Percentiles rank a stretch among this genome's conserved stretches.
Evolutionary conservation across 805 yeast species (phyloP).

Genomic region (Candida pini): DNA sequence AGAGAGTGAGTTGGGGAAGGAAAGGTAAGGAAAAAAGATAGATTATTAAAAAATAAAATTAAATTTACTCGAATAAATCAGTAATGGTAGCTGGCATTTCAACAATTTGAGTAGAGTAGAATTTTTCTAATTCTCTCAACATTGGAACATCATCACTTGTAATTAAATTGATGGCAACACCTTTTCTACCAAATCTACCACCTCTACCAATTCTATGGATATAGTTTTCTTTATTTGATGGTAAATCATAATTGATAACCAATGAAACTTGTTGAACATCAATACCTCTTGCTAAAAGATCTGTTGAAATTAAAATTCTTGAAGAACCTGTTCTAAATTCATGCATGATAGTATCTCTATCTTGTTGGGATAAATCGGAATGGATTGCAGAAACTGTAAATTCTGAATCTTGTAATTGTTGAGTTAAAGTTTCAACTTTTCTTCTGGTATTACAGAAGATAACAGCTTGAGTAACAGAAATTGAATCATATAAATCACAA

Average conservation of each 20-base stretch:
- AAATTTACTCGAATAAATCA: conserved; percentile 34
- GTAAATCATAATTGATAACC: conserved; percentile 93
- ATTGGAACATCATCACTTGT: conserved; percentile 71
- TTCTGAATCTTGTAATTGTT: conserved; percentile 68
- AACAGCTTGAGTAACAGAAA: conserved; percentile 95
- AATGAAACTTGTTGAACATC: conserved; percentile 97
- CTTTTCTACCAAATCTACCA: conserved; percentile 98
- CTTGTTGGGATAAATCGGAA: conserved; percentile 94
- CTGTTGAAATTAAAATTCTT: conserved; percentile 91
- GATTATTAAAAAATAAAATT: neutral
- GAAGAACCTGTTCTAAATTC: conserved; percentile 94
- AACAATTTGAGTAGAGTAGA: conserved; percentile 67
- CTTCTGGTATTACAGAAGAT: conserved; percentile 96
- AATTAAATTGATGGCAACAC: conserved; percentile 93
- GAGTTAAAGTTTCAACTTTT: conserved; percentile 89
- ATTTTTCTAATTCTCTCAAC: conserved; percentile 69
- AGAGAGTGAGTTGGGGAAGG: neutral
- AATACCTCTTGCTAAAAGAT: conserved; percentile 96
- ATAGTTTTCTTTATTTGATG: conserved; percentile 89
- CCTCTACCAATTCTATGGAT: conserved; percentile 97
- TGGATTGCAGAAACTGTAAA: conserved; percentile 96
- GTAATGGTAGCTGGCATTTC: conserved; percentile 76
- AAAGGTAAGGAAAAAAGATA: neutral
- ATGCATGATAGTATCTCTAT: conserved; percentile 90
- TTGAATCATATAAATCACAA: conserved; percentile 90